Evolutionary conservation across 176 grass and related monocot genomes (phyloP).

Genomic region (Pontederia crassipes): DNA sequence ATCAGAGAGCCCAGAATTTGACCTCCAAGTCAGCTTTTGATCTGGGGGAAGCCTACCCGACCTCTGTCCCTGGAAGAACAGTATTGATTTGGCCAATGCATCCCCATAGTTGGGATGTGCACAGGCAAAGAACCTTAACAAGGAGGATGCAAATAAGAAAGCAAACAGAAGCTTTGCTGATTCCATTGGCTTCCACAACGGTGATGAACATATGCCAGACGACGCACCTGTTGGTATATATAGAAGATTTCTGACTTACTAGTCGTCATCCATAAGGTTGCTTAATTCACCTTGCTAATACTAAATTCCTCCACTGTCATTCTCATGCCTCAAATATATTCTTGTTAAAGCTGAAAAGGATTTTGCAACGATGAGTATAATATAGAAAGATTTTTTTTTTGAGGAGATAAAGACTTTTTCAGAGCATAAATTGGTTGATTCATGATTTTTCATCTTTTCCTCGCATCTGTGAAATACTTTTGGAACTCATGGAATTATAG

Average conservation of each 20-base stretch:
- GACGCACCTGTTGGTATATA: too few relatives aligned
- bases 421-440: not conserved
- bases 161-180: conserved; percentile 5
- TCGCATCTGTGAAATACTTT: too few relatives aligned
- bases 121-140: not conserved
- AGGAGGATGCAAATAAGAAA: not conserved
- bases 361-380: too few relatives aligned
- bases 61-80: conserved; percentile 85
- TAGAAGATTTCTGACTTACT: too few relatives aligned
- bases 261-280: too few relatives aligned
- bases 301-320: too few relatives aligned
- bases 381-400: not conserved
- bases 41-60: conserved; percentile 60
- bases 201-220: not conserved
- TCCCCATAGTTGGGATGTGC: conserved; percentile 49
- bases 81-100: conserved; percentile 62
- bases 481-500: too few relatives aligned
- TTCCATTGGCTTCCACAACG: conserved; percentile 10
- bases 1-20: conserved; percentile 69
- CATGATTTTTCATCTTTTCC: too few relatives aligned
- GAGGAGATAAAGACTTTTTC: not conserved
- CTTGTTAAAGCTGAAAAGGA: too few relatives aligned
- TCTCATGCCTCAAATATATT: too few relatives aligned
- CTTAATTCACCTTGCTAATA: too few relatives aligned
- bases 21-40: conserved; percentile 64